Conservation (phyloP, 2,329 filamentous ascomycete genomes). For the Pezicula rhizophila region DNA sequence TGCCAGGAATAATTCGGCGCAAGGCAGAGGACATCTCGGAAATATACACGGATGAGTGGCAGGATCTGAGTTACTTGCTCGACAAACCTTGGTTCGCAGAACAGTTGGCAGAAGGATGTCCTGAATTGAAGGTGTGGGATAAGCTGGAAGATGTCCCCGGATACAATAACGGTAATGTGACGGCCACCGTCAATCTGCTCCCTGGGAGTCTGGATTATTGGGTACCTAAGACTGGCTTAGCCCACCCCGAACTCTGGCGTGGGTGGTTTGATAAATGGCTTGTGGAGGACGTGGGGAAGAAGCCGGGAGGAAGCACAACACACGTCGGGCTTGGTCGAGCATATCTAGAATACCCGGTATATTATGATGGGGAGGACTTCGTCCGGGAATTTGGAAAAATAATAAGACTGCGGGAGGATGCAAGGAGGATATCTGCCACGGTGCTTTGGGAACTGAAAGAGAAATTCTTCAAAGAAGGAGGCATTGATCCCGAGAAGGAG, state of each 20-base stretch:
- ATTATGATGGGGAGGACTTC: constrained; percentile 26
- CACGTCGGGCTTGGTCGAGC: constrained; percentile 21
- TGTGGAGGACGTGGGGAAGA: too few relatives aligned
- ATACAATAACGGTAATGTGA: neutral
- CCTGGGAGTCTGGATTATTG: neutral
- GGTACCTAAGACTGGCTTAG: neutral
- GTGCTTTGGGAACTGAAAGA: constrained; percentile 23
- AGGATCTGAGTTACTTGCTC: neutral
- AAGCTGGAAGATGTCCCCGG: neutral
- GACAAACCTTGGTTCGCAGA: neutral
- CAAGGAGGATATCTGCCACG: constrained; percentile 21
- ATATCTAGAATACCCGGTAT: constrained; percentile 30
- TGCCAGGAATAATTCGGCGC: neutral
- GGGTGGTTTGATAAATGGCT: neutral
- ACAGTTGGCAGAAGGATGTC: neutral
- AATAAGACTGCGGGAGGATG: constrained; percentile 20
- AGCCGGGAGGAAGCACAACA: neutral
- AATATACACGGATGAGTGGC: neutral
- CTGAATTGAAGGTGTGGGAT: neutral
- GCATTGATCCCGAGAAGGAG: constrained; percentile 18
- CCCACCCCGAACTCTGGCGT: neutral
- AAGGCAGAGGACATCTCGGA: neutral
- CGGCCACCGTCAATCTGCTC: neutral
- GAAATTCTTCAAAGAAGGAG: constrained; percentile 7
- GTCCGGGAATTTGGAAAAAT: constrained; percentile 31